These are phyloP conservation scores for Trichoderma sp. DNA, from an alignment of 2,329 filamentous ascomycete species.

Conservation along the genomic window DNA sequence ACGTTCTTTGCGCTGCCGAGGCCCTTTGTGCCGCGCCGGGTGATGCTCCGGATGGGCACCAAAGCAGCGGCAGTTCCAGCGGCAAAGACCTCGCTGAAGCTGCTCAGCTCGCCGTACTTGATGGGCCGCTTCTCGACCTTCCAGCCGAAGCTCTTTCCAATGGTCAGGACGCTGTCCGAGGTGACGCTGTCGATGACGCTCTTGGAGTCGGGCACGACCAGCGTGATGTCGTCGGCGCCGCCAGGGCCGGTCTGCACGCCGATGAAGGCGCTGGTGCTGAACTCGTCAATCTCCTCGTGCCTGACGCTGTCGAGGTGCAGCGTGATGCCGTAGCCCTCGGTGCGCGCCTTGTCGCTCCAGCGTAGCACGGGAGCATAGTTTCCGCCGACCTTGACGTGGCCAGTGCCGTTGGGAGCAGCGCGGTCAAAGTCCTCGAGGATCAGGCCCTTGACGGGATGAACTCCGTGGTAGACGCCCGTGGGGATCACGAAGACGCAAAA, in stretches of 20 bases:
- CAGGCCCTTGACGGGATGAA: conserved; percentile 81
- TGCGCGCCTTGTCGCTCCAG: conserved; percentile 80
- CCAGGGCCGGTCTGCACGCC: conserved; percentile 64
- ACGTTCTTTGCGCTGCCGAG: conserved; percentile 46
- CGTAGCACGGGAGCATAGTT: conserved; percentile 93
- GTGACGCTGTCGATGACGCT: conserved; percentile 89
- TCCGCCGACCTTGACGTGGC: conserved; percentile 90
- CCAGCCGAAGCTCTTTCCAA: conserved; percentile 81
- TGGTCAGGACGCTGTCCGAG: conserved; percentile 74
- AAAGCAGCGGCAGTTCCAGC: conserved; percentile 90
- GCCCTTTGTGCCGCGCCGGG: conserved; percentile 54
- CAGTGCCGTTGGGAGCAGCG: conserved; percentile 86
- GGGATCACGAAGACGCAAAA: conserved; percentile 90
- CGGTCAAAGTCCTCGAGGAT: conserved; percentile 94
- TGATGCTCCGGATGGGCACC: conserved; percentile 91
- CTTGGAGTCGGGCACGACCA: conserved; percentile 85
- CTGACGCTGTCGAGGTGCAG: conserved; percentile 87
- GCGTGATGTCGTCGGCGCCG: conserved; percentile 62
- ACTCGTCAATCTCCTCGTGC: conserved; percentile 89
- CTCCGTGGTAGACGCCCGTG: conserved; percentile 91
- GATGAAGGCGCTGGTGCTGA: conserved; percentile 92
- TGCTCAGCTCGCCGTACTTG: conserved; percentile 60
- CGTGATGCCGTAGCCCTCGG: conserved; percentile 88
- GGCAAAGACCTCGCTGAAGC: conserved; percentile 77
- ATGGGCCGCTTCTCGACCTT: conserved; percentile 77